Base-by-base conservation (phyloP, 139 green algal species). In the Volvox reticuliferus region DNA sequence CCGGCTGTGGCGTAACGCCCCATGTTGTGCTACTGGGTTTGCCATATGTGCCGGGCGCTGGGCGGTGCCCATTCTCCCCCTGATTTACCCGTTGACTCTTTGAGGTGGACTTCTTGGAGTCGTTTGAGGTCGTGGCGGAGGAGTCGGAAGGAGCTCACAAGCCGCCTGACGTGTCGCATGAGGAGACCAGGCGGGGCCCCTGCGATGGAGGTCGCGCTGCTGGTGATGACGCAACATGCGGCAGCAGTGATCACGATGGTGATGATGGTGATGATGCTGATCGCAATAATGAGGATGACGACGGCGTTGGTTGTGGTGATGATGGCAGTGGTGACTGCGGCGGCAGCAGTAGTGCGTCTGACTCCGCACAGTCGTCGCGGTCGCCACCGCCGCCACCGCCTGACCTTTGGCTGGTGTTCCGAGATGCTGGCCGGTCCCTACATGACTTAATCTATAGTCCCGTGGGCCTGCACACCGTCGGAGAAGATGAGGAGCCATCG, bases 371-470 rank as follows among this genome's bases (percentile, higher is more conserved):
- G 9, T 55, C 44, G 61, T 20, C 19, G 14, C 37, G 36, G 36
- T 55, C 28, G 26, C 79, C 44, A n/a, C 28, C 79, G 30, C 32
- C 50, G 22, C 12, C 86, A n/a, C 33, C 55, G 35, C 55, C 86
- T 2, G 94, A 96, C 86, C 75, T 96, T 35, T 97, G 95, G 95
- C 90, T 97, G 69, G 95, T 95, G 77, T 94, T 95, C 65, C 82
- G 87, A 21, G 92, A 98, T 88, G 96, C 96, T 80, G 96, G 96
- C 6, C 26, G 63, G 1, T 97, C 95, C 1, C 92, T 98, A n/a
- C 95, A 97, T 65, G 87, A 76, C n/a, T 76, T 96, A 24, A 96
- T 98, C 93, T 91, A 91, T 55, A 79, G 44, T 14, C 76, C 87
- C 24, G 22, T 86, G 33, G 73, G 86, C 2, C 44, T 37, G 83